phyloP scores from a whole-genome alignment of 2,329 filamentous ascomycete genomes.

The Phyllosticta citribraziliensis region DNA sequence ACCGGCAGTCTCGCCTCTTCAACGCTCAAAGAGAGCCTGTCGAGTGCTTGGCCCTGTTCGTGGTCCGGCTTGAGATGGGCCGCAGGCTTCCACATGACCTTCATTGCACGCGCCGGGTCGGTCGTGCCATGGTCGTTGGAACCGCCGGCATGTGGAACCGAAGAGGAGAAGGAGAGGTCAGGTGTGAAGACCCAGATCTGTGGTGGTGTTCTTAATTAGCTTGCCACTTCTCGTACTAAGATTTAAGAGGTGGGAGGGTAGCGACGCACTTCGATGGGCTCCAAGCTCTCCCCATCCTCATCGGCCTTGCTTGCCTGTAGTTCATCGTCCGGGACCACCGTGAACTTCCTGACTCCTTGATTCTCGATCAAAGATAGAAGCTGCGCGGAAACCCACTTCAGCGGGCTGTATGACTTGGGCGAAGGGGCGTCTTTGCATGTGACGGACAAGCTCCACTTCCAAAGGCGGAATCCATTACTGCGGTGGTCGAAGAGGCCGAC shows the following conservation, averaged over 20 bases:
- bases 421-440: slow-evolving; percentile 5
- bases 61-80: slow-evolving; percentile 11
- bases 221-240: too few species aligned
- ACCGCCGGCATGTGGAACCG: not conserved
- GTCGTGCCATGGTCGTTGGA: slow-evolving; percentile 18
- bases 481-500: slow-evolving; percentile 33
- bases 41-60: slow-evolving; percentile 16
- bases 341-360: slow-evolving; percentile 46
- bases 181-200: slow-evolving; percentile 53
- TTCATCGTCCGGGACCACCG: not conserved
- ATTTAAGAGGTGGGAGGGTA: too few species aligned
- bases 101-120: slow-evolving; percentile 43
- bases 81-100: slow-evolving; percentile 43
- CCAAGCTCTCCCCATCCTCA: not conserved
- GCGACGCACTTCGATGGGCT: slow-evolving; percentile 7
- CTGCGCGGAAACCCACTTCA: slow-evolving; percentile 44
- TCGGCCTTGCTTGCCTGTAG: not conserved
- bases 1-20: slow-evolving; percentile 45
- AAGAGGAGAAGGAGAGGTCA: slow-evolving; percentile 45
- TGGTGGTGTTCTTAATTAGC: slow-evolving; percentile 11
- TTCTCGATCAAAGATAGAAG: slow-evolving; percentile 47
- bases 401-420: slow-evolving; percentile 16
- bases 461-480: slow-evolving; percentile 38
- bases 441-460: slow-evolving; percentile 38
- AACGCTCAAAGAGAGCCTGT: slow-evolving; percentile 32